Percentiles rank a stretch among this genome's conserved stretches.
Evolutionary conservation across 2,329 filamentous ascomycete species (phyloP).

Genomic region (Scedosporium dehoogii): DNA sequence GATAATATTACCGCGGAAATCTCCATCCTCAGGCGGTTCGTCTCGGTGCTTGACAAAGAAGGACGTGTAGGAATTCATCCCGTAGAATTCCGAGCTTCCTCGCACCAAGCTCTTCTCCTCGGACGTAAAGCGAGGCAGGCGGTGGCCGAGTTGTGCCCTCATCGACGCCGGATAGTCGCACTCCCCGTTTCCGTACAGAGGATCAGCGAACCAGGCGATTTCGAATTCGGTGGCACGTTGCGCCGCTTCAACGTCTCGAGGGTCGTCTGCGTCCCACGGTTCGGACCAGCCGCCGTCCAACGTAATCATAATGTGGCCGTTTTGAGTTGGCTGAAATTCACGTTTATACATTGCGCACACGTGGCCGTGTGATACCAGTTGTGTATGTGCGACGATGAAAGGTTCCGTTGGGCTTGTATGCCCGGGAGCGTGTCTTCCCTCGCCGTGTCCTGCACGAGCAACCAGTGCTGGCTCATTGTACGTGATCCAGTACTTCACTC

Average conservation of each 20-base stretch:
- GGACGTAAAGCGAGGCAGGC: constrained; percentile 22
- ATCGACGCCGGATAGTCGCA: constrained; percentile 29
- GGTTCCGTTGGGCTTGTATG: constrained; percentile 23
- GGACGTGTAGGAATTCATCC: constrained; percentile 32
- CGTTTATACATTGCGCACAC: constrained; percentile 26
- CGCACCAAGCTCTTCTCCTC: constrained; percentile 27
- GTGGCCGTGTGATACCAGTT: constrained; percentile 27
- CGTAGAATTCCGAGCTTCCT: constrained; percentile 27
- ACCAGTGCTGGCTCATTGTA: constrained; percentile 24
- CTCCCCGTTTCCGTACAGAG: constrained; percentile 22
- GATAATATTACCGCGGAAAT: constrained; percentile 29
- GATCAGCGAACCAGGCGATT: constrained; percentile 31
- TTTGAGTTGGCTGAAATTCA: constrained; percentile 26
- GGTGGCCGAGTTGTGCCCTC: constrained; percentile 16
- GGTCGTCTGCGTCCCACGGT: constrained; percentile 25
- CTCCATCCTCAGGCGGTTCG: constrained; percentile 24
- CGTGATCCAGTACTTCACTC: constrained; percentile 50
- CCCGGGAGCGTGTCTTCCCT: constrained; percentile 22
- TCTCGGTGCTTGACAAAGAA: constrained; percentile 26
- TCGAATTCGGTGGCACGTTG: constrained; percentile 30
- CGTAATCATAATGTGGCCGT: constrained; percentile 29
- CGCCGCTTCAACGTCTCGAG: constrained; percentile 24
- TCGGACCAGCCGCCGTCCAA: constrained; percentile 31
- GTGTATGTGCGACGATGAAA: constrained; percentile 28
- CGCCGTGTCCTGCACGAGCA: constrained; percentile 23